These are phyloP conservation scores for Cryptococcus neoformans DNA, from an alignment of 1,284 basidiomycete genomes.

Conservation along the genomic window DNA sequence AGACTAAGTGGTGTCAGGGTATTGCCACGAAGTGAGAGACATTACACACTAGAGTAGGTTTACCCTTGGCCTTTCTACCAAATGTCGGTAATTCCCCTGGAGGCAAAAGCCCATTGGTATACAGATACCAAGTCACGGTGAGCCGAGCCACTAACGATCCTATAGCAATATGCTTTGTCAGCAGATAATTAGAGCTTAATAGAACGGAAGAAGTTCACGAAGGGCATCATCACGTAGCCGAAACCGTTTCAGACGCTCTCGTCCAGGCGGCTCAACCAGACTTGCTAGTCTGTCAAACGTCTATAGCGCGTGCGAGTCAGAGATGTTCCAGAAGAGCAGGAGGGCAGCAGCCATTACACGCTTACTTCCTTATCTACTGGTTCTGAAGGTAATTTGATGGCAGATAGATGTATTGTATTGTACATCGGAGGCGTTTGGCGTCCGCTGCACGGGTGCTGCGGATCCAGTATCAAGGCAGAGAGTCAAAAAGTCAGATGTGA, in stretches of 20 bases:
- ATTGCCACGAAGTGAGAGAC: neutral
- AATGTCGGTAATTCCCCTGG: slow-evolving; percentile 16
- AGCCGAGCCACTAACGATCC: slow-evolving; percentile 36
- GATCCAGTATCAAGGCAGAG: no score
- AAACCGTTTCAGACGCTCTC: slow-evolving; percentile 29
- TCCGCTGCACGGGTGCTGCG: no score
- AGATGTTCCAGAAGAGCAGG: neutral
- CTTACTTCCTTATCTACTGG: slow-evolving; percentile 10
- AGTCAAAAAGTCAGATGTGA: no score
- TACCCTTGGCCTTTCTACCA: slow-evolving; percentile 24
- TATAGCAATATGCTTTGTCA: slow-evolving; percentile 3
- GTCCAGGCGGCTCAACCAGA: slow-evolving; percentile 16
- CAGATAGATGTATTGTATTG: slow-evolving; percentile 14
- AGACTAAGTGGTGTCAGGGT: slow-evolving; percentile 2
- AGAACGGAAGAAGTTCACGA: slow-evolving; percentile 8
- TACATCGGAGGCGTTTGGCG: neutral
- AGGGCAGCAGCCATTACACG: neutral
- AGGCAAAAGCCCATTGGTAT: slow-evolving; percentile 11
- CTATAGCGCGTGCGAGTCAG: slow-evolving; percentile 8
- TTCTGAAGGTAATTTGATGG: slow-evolving; percentile 13
- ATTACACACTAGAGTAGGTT: slow-evolving; percentile 32
- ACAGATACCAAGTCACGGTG: slow-evolving; percentile 37
- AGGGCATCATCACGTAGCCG: slow-evolving; percentile 29
- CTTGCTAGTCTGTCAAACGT: slow-evolving; percentile 23
- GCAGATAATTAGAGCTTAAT: neutral